Evolutionary conservation across 2,329 filamentous ascomycete genomes (phyloP).

Genomic region (Dactylonectria macrodidyma): DNA sequence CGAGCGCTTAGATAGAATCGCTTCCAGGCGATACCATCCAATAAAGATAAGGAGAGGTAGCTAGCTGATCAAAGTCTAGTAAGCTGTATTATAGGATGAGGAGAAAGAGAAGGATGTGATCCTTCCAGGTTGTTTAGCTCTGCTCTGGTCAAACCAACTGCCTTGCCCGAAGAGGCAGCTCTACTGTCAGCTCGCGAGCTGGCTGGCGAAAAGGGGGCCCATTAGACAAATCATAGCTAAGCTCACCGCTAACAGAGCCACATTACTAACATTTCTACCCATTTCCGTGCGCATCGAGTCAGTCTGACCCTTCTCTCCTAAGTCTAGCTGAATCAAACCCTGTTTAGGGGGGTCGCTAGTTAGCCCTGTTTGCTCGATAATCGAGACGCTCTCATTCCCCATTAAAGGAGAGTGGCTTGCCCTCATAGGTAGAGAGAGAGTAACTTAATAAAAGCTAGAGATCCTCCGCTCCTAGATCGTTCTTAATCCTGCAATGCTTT

Average conservation of each 20-base stretch:
- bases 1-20: background rate
- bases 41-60: background rate
- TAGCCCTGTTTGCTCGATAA: background rate
- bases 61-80: conserved; percentile 2
- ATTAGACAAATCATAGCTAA: background rate
- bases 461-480: conserved; percentile 5
- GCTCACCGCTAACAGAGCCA: background rate
- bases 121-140: background rate
- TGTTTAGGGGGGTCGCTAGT: background rate
- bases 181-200: background rate
- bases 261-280: background rate
- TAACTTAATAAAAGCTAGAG: conserved; percentile 7
- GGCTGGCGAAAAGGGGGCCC: background rate
- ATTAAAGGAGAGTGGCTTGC: background rate
- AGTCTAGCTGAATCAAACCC: background rate
- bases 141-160: background rate
- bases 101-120: conserved; percentile 7
- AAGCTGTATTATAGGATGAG: background rate
- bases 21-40: background rate
- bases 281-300: background rate
- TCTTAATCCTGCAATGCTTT: conserved; percentile 3
- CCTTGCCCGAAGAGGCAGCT: conserved; percentile 6
- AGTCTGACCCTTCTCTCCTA: background rate
- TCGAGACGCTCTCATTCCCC: background rate
- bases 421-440: background rate